phyloP scores from a whole-genome alignment of 345 rosid species.

The Eucalyptus curtisii region DNA sequence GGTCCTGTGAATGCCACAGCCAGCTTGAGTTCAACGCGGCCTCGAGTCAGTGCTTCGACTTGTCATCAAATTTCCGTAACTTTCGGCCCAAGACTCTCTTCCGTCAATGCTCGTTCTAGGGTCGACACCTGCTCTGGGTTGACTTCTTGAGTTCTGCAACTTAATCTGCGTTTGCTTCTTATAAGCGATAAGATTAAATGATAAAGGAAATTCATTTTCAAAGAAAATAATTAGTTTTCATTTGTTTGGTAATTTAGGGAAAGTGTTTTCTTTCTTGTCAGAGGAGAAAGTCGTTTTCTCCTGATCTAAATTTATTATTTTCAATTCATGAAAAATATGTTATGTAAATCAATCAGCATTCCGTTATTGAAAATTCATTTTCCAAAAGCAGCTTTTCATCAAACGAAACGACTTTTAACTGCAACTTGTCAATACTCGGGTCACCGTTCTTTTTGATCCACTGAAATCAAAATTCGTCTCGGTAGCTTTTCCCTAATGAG shows the following conservation, averaged over 20 bases:
- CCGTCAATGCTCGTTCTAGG: background rate
- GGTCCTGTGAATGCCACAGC: background rate
- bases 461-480: background rate
- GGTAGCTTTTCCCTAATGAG: background rate
- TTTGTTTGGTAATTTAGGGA: background rate
- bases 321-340: background rate
- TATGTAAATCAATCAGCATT: background rate
- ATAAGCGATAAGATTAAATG: background rate
- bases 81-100: background rate
- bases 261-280: background rate
- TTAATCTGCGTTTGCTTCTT: background rate
- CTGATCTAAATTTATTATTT: background rate
- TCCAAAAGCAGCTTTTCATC: background rate
- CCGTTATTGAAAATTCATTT: rapidly evolving
- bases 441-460: background rate
- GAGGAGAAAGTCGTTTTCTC: background rate
- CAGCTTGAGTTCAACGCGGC: background rate
- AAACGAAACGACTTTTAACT: background rate
- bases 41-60: background rate
- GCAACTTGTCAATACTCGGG: background rate
- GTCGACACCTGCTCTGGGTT: background rate
- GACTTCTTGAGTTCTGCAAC: background rate
- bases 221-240: background rate
- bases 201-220: background rate
- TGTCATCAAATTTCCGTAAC: background rate